Evolutionary conservation across 2,329 filamentous ascomycete species (phyloP).

Genomic region (Monilinia fructigena): DNA sequence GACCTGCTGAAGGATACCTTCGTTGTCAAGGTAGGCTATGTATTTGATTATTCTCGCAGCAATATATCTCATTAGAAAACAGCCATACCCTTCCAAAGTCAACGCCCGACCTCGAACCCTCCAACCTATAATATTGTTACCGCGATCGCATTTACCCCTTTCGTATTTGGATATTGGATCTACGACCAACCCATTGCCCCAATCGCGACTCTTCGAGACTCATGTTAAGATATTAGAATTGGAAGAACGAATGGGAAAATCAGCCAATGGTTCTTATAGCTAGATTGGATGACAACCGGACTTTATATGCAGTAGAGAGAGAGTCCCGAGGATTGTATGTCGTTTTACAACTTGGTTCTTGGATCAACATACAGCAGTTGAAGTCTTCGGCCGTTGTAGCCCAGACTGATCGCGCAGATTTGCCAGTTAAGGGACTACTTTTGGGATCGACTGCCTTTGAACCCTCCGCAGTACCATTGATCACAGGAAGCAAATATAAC

Average conservation of each 20-base stretch:
- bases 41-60: constrained; percentile 5
- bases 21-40: constrained; percentile 38
- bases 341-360: constrained; percentile 65
- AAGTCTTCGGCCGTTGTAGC: constrained; percentile 50
- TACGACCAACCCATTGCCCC: constrained; percentile 51
- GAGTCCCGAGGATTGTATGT: constrained; percentile 61
- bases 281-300: constrained; percentile 54
- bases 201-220: constrained; percentile 58
- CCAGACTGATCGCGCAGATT: constrained; percentile 41
- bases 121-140: constrained; percentile 61
- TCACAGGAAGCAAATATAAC: constrained; percentile 34
- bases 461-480: constrained; percentile 2
- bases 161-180: constrained; percentile 58
- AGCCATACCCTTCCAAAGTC: constrained; percentile 58
- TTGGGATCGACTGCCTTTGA: not conserved
- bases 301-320: constrained; percentile 64
- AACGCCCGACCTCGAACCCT: constrained; percentile 54
- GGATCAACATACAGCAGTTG: constrained; percentile 61
- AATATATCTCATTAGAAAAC: constrained; percentile 25
- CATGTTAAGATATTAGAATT: constrained; percentile 63
- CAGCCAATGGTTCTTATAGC: constrained; percentile 60
- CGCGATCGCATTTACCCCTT: constrained; percentile 59
- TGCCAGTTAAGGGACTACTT: constrained; percentile 25
- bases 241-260: constrained; percentile 56
- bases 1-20: constrained; percentile 40